Evolutionary conservation across 345 rosid species (phyloP).

Genomic region (Jatropha curcas): DNA sequence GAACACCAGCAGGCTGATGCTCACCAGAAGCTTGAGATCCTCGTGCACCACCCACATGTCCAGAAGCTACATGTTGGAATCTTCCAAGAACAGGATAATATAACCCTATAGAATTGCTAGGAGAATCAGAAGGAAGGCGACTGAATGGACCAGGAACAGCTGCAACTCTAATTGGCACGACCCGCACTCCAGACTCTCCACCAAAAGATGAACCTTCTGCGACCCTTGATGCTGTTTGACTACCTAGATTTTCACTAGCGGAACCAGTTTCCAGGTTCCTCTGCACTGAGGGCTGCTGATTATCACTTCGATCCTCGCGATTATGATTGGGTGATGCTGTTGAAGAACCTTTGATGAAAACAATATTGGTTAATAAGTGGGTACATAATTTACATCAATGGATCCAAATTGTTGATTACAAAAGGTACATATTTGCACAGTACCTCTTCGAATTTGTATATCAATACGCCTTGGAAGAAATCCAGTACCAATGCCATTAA

Average conservation of each 20-base stretch:
- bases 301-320: slow-evolving; percentile 41
- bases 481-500: slow-evolving; percentile 49
- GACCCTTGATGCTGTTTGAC: slow-evolving; percentile 39
- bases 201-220: slow-evolving; percentile 44
- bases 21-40: slow-evolving; percentile 43
- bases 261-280: slow-evolving; percentile 30
- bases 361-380: not conserved
- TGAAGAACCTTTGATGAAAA: slow-evolving; percentile 42
- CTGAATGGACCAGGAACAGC: slow-evolving; percentile 54
- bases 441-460: slow-evolving; percentile 80
- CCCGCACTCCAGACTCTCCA: slow-evolving; percentile 61
- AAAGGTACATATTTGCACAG: slow-evolving; percentile 6
- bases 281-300: slow-evolving; percentile 45
- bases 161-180: slow-evolving; percentile 65
- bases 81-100: slow-evolving; percentile 57
- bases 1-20: slow-evolving; percentile 31
- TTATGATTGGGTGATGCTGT: slow-evolving; percentile 34
- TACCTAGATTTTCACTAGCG: slow-evolving; percentile 36
- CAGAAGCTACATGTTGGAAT: slow-evolving; percentile 48
- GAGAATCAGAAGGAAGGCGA: slow-evolving; percentile 55
- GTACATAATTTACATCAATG: not conserved
- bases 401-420: not conserved
- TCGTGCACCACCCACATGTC: slow-evolving; percentile 35
- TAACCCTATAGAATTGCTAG: slow-evolving; percentile 43
- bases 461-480: slow-evolving; percentile 72